Evolutionary conservation across 352 stramenopile species (phyloP), one percentile per base, ranked within the genome.

Genomic region (Phytopythium delawarense): DNA sequence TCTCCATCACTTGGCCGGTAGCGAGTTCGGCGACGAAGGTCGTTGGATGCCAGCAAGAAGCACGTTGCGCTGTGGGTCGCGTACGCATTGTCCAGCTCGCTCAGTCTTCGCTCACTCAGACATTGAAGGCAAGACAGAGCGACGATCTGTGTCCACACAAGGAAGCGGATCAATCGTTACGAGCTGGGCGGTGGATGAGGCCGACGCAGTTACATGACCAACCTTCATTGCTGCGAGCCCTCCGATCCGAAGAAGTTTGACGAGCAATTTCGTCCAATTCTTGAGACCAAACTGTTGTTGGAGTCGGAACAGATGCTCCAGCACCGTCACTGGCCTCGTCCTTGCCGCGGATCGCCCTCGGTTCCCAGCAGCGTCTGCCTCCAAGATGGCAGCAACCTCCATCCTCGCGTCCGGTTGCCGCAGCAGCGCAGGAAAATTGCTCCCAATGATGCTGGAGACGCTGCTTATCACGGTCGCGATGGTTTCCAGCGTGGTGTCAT

Each of bases 171-270:
- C 7, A 37, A 23, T 39, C 28, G 18, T 21, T 39, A 2, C 28
- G 48, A 6, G 11, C 1, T 21, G 4, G 1, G 23, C 20, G 21
- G 7, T 18, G 21, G 15, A 16, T 32, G 13, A 30, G 45, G 13
- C n/a, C 20, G 45, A n/a, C 55, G 15, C 37, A 46, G 25, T 25
- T 5, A 52, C 5, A 23, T 30, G 32, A 69, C 70, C 18, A 54
- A 84, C 78, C 78, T 86, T 79, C 3, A 88, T 48, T 44, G 69
- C 74, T 20, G 57, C 53, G 23, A 69, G 44, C 34, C 75, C 76
- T 48, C 76, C 76, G 6, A 83, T 30, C 46, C 51, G 68, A 16
- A 72, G 52, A 18, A 88, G 53, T 12, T 70, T 46, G 15, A 84
- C n/a, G 30, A 71, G 81, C 40, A 85, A 50, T 32, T 72, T 64